Evolutionary conservation across 768 basidiomycete genomes (phyloP), one percentile per base, ranked within the genome.

Genomic region (Mycena kentingensis): DNA sequence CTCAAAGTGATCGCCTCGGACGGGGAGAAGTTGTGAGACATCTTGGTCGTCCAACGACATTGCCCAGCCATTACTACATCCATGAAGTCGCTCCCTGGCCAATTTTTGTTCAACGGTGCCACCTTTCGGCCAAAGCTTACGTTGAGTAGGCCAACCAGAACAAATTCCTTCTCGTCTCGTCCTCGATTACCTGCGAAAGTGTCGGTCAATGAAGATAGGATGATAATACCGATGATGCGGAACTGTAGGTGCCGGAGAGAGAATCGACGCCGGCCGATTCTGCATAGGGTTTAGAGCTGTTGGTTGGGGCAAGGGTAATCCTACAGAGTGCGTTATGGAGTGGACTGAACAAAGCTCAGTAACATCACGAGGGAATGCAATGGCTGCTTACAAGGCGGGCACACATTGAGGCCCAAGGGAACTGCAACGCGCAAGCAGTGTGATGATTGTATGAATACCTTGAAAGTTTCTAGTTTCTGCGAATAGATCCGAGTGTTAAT

Each of bases 131-230:
- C 8, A 39, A 39, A 10, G 6, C 41, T 22, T 27, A 42, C 41
- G 77, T 72, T 5, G 83, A 76, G 64, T 89, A 90, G 8, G 85
- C 82, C 39, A 87, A 61, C 82, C 88, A 91, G 61, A 89, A 88
- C 1, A 81, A 74, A 60, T 90, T 90, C 49, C 87, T 75, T 44
- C 89, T 76, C 34, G 73, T 81, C 66, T 90, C 89, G 28, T 86
- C 85, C 65, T 90, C 88, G 6, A 84, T 70, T 2, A 60, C 56
- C 54, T 56, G 13, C 18, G 22, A 18, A 5, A 6, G 36, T 11
- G 10, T 18, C 46, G 4, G 51, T 16, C 11, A n/a, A 12, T n/a
- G 32, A 3, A 16, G 29, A 39, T 31, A 21, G 8, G 41, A 1
- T 16, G 35, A 4, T 27, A 29, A 34, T 10, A 6, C n/a, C 21